Evolutionary conservation across 2,329 filamentous ascomycete genomes (phyloP).

Genomic region (Pseudogymnoascus sp.): DNA sequence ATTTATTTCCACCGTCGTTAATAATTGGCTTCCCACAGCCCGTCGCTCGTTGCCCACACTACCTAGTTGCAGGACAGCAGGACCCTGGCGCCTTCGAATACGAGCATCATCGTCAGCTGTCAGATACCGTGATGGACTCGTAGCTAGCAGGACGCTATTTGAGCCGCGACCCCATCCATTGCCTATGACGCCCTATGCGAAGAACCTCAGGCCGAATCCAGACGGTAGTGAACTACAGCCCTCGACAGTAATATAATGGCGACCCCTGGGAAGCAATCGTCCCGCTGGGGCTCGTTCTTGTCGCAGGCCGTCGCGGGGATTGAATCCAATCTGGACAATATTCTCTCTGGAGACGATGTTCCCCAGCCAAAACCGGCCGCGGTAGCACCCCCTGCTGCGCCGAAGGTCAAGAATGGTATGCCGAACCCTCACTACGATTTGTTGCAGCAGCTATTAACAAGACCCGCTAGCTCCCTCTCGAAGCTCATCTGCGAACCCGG

Average conservation of each 20-base stretch:
- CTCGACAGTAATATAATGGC: slow-evolving; percentile 20
- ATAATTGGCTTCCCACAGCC: neutral
- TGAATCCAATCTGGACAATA: slow-evolving; percentile 85
- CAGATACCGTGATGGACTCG: neutral
- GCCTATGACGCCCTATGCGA: slow-evolving; percentile 2
- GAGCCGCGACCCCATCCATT: neutral
- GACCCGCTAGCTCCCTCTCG: slow-evolving; percentile 43
- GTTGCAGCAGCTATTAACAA: neutral
- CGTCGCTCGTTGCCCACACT: neutral
- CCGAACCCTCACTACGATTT: slow-evolving; percentile 13
- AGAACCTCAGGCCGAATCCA: neutral
- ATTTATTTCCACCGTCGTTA: neutral
- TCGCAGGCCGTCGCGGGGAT: slow-evolving; percentile 89
- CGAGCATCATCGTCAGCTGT: slow-evolving; percentile 7
- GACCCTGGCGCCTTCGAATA: neutral
- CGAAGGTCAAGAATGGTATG: slow-evolving; percentile 29
- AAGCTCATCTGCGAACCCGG: slow-evolving; percentile 53
- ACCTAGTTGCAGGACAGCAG: neutral
- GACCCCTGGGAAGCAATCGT: slow-evolving; percentile 35
- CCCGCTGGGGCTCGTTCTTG: slow-evolving; percentile 71
- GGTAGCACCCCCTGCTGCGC: slow-evolving; percentile 27
- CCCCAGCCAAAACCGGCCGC: slow-evolving; percentile 35
- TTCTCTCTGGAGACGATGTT: slow-evolving; percentile 71
- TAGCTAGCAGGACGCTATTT: slow-evolving; percentile 1
- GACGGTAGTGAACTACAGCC: neutral